Base-by-base conservation (phyloP, 1,284 basidiomycete genomes). In the Ustilago xerochloae region DNA sequence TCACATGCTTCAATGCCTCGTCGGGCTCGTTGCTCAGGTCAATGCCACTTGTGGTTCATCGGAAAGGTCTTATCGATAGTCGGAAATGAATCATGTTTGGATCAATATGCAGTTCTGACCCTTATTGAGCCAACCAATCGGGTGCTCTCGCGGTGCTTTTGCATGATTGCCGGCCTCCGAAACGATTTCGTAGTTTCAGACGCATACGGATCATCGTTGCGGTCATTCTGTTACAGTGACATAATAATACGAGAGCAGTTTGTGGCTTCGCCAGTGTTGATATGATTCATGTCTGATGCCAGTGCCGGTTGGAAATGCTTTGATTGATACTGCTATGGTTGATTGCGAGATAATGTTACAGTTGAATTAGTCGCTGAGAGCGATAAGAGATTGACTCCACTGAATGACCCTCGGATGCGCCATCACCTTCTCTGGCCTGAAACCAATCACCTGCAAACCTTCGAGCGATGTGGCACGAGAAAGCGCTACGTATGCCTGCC, bases 381-480 rank as follows among this genome's bases (percentile, higher is more conserved):
- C 64, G 20, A 73, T 55, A 33, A 75, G 38, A 30, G 72, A 70
- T 30, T 54, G 60, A 57, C 71, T 80, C 80, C 80, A 81, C 50
- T 69, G 39, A 29, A 80, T 77, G n/a, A 81, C 80, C 36, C 75
- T 68, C 8, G 76, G 76, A 61, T 81, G 80, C 7, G 78, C 78
- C 78, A 79, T 82, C 28, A 80, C 78, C 60, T 79, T 80, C 30
- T 57, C 57, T 6, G 79, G 54, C 45, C 71, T 53, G 84, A 99
- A 99, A 39, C 92, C 90, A 4, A 92, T 86, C 1, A 98, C 92
- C 83, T 99, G 94, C 22, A 99, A 87, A 0, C 94, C 93, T 9
- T 95, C 91, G 46, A 99, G 86, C 9, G 90, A 91, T 0, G 94
- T 97, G 3, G 97, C 97, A 32, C 97, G 93, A 22, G 94, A 97